These are phyloP conservation scores for Racocetra persica DNA, from an alignment of 371 early-diverging fungal genomes.

Conservation along the genomic window DNA sequence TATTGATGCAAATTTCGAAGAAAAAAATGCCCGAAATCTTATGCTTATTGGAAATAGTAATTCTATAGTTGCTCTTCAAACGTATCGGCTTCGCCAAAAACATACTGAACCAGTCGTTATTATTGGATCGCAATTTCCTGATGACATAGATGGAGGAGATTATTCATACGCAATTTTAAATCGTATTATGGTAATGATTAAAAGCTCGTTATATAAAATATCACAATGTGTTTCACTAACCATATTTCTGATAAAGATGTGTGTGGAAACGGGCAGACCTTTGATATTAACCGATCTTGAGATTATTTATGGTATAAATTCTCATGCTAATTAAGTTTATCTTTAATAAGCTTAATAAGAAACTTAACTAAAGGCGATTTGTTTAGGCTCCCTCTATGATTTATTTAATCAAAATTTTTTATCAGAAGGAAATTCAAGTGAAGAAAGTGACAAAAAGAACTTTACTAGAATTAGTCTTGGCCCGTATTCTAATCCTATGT, in stretches of 20 bases:
- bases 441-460: conserved; percentile 4
- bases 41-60: conserved; percentile 45
- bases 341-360: too few relatives aligned
- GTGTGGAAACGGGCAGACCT: conserved; percentile 43
- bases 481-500: conserved; percentile 37
- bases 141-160: conserved; percentile 29
- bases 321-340: too few relatives aligned
- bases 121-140: conserved; percentile 42
- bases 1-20: conserved; percentile 36
- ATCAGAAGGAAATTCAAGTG: neutral
- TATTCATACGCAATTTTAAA: conserved; percentile 37
- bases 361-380: too few relatives aligned
- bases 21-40: conserved; percentile 26
- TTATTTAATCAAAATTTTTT: conserved; percentile 45
- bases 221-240: neutral
- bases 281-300: conserved; percentile 43
- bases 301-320: conserved; percentile 23
- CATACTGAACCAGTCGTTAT: conserved; percentile 28
- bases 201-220: neutral
- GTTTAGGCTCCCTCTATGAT: conserved; percentile 43
- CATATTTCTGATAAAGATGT: conserved; percentile 5
- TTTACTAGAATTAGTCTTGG: conserved; percentile 38
- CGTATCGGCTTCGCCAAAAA: neutral
- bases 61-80: conserved; percentile 28
- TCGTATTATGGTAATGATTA: conserved; percentile 24